Conservation (phyloP, 2,329 filamentous ascomycete genomes). For the Chaetomium strumarium region DNA sequence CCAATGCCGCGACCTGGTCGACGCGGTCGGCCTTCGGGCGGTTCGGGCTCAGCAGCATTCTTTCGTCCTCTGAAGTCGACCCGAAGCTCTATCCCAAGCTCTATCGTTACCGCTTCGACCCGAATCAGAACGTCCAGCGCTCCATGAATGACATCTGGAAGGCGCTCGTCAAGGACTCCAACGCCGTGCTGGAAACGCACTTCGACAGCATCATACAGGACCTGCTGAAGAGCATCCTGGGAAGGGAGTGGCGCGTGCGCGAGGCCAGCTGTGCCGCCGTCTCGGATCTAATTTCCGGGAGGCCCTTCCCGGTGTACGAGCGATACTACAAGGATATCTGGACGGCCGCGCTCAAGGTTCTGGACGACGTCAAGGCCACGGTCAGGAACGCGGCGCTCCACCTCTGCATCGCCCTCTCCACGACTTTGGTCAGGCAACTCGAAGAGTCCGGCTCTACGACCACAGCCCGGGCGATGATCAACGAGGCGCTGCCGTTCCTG, state of each 20-base stretch:
- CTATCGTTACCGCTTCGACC: constrained; percentile 90
- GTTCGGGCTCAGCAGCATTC: constrained; percentile 85
- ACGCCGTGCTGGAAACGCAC: constrained; percentile 67
- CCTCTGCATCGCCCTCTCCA: constrained; percentile 78
- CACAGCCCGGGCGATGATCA: constrained; percentile 72
- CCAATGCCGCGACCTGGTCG: constrained; percentile 94
- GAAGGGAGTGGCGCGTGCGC: constrained; percentile 87
- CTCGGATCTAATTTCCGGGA: constrained; percentile 78
- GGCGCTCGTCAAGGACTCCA: constrained; percentile 84
- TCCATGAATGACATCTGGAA: constrained; percentile 99
- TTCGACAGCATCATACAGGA: constrained; percentile 89
- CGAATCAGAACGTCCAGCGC: constrained; percentile 82
- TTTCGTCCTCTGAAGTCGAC: constrained; percentile 82
- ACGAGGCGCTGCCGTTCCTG: constrained; percentile 83
- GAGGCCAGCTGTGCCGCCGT: constrained; percentile 90
- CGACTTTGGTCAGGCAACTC: constrained; percentile 76
- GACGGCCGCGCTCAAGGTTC: constrained; percentile 77
- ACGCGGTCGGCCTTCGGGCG: constrained; percentile 93
- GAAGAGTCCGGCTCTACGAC: constrained; percentile 69
- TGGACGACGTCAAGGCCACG: constrained; percentile 93
- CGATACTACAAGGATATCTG: constrained; percentile 81
- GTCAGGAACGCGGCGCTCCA: constrained; percentile 76
- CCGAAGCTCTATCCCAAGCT: constrained; percentile 94
- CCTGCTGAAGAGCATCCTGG: constrained; percentile 76
- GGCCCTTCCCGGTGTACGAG: constrained; percentile 70